These are phyloP conservation scores for Cryptococcus sp. DNA, from an alignment of 1,284 basidiomycete genomes.

Conservation along the genomic window DNA sequence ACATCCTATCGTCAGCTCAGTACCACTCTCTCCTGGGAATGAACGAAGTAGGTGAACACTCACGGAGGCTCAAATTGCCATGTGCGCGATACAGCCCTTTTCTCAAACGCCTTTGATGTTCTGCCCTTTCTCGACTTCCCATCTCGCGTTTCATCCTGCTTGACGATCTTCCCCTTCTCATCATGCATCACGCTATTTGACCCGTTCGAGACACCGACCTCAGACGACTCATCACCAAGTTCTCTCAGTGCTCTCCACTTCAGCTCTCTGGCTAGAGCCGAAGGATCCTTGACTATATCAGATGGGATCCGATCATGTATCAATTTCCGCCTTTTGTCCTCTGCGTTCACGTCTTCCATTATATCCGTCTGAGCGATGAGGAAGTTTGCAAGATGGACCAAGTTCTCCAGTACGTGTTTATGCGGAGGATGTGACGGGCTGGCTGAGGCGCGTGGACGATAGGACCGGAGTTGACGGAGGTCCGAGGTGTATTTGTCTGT, in stretches of 20 bases:
- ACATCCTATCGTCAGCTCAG: not conserved
- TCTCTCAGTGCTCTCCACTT: constrained; percentile 73
- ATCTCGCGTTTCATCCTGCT: not conserved
- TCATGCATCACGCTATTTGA: not conserved
- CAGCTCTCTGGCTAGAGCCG: constrained; percentile 74
- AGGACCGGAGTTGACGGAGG: constrained; percentile 66
- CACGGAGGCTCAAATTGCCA: constrained; percentile 28
- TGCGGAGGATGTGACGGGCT: constrained; percentile 16
- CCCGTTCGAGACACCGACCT: not conserved
- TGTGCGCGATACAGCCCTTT: constrained; percentile 15
- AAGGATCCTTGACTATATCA: constrained; percentile 76
- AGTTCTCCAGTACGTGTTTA: constrained; percentile 68
- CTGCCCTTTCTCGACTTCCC: constrained; percentile 11
- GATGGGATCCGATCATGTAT: constrained; percentile 75
- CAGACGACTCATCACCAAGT: constrained; percentile 45
- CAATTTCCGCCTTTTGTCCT: constrained; percentile 66
- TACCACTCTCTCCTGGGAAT: not conserved
- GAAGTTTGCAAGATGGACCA: constrained; percentile 71
- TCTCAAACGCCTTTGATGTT: constrained; percentile 8
- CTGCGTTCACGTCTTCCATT: constrained; percentile 60
- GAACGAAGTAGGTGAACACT: constrained; percentile 12
- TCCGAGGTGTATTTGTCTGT: constrained; percentile 74
- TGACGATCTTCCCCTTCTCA: not conserved
- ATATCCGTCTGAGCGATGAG: constrained; percentile 72
- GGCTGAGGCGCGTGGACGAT: constrained; percentile 43